These are phyloP conservation scores for Trametes hirsuta DNA, from an alignment of 1,284 basidiomycete species.

Conservation along the genomic window DNA sequence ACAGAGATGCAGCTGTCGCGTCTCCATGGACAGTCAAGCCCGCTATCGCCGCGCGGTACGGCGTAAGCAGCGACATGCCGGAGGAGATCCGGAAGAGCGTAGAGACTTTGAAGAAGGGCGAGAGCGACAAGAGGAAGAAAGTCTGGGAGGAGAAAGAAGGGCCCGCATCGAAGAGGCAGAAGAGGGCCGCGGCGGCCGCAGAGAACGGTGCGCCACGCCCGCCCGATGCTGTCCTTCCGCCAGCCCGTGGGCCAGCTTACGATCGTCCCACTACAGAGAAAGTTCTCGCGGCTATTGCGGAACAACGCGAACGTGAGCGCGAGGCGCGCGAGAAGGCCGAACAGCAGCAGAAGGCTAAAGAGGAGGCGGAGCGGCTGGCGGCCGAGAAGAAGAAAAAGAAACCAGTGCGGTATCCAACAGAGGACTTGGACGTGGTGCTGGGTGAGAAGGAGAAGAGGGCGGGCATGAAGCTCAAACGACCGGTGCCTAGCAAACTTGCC, in stretches of 20 bases:
- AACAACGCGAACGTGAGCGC: conserved; percentile 68
- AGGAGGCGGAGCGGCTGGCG: conserved; percentile 69
- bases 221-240: conserved; percentile 17
- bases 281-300: conserved; percentile 44
- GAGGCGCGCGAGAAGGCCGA: conserved; percentile 70
- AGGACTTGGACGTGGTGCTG: conserved; percentile 81
- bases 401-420: conserved; percentile 83
- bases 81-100: conserved; percentile 83
- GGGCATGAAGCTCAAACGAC: conserved; percentile 70
- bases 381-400: conserved; percentile 88
- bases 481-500: conserved; percentile 60
- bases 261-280: conserved; percentile 33
- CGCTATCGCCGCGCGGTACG: conserved; percentile 80
- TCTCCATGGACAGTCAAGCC: conserved; percentile 96
- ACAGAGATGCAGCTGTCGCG: conserved; percentile 87
- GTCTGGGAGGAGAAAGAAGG: conserved; percentile 85
- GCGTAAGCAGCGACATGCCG: conserved; percentile 83
- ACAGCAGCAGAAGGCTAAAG: conserved; percentile 66
- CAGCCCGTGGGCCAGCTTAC: conserved; percentile 9
- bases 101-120: conserved; percentile 79
- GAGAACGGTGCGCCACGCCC: conserved; percentile 57
- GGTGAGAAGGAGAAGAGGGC: conserved; percentile 79
- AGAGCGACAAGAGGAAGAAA: conserved; percentile 89
- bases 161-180: conserved; percentile 76
- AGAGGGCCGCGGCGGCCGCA: conserved; percentile 62